Evolutionary conservation across 176 grass and related monocot species (phyloP).

Genomic region (Hsuehochloa calcarea): DNA sequence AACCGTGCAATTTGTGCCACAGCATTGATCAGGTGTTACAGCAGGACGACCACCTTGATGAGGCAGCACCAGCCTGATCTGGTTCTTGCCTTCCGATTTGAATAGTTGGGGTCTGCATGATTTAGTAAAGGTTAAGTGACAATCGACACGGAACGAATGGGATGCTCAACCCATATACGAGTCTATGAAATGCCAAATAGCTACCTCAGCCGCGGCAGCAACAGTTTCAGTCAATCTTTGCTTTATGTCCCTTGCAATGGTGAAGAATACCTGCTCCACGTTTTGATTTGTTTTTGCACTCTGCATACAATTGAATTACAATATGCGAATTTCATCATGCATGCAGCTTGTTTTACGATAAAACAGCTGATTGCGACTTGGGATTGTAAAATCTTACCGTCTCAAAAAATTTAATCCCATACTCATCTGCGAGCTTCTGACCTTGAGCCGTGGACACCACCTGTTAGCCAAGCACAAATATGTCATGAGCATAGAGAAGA

Average conservation of each 20-base stretch:
- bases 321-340: not conserved
- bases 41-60: slow-evolving; percentile 57
- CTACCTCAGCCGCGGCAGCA: slow-evolving; percentile 58
- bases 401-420: slow-evolving; percentile 89
- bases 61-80: slow-evolving; percentile 29
- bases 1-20: not conserved
- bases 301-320: slow-evolving; percentile 33
- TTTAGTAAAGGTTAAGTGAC: slow-evolving; percentile 18
- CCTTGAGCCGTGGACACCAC: slow-evolving; percentile 80
- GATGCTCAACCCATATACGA: not conserved
- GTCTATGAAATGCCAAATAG: not conserved
- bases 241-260: slow-evolving; percentile 86
- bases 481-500: not conserved
- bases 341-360: not conserved
- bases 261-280: slow-evolving; percentile 85
- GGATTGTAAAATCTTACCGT: slow-evolving; percentile 50
- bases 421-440: slow-evolving; percentile 86
- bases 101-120: slow-evolving; percentile 54
- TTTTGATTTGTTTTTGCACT: slow-evolving; percentile 95
- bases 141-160: not conserved
- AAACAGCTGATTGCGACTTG: not conserved
- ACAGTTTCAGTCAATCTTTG: slow-evolving; percentile 75
- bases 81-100: slow-evolving; percentile 66
- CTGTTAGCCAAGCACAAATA: slow-evolving; percentile 30
- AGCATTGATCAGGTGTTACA: slow-evolving; percentile 55